These are phyloP conservation scores for Talaromyces rugulosus DNA, from an alignment of 2,329 filamentous ascomycete genomes.

Conservation along the genomic window DNA sequence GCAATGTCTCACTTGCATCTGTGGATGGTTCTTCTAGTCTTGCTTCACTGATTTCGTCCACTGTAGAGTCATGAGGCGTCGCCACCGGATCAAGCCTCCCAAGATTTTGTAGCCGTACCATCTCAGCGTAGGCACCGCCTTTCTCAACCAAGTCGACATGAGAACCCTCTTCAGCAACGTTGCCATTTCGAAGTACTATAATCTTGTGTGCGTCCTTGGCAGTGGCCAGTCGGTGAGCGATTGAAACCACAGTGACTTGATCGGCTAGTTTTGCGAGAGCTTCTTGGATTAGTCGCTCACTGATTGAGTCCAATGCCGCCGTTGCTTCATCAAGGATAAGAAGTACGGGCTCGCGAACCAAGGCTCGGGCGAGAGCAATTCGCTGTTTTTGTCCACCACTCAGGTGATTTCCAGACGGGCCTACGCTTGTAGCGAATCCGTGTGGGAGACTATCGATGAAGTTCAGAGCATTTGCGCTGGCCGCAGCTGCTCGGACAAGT, in stretches of 20 bases:
- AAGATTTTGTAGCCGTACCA: constrained; percentile 45
- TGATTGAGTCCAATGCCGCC: constrained; percentile 90
- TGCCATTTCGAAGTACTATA: constrained; percentile 80
- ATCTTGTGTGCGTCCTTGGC: constrained; percentile 95
- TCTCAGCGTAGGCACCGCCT: constrained; percentile 63
- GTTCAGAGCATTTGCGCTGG: constrained; percentile 22
- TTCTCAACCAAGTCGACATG: constrained; percentile 72
- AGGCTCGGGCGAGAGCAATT: constrained; percentile 85
- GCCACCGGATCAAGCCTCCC: neutral
- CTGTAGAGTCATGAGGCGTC: neutral
- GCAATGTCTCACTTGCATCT: neutral
- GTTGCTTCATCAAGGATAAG: constrained; percentile 93
- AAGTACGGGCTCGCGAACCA: constrained; percentile 88
- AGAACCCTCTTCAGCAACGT: constrained; percentile 84
- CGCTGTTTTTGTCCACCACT: constrained; percentile 96
- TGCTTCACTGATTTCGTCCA: neutral
- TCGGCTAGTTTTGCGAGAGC: constrained; percentile 80
- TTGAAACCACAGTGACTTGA: constrained; percentile 89
- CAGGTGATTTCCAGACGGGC: constrained; percentile 84
- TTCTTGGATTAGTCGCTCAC: constrained; percentile 88
- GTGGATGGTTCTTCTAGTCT: neutral
- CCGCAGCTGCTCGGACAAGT: constrained; percentile 25
- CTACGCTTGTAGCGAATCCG: constrained; percentile 87
- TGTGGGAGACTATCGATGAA: constrained; percentile 59
- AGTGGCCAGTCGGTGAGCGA: constrained; percentile 90